phyloP scores from a whole-genome alignment of 495 filamentous ascomycete genomes.

The Penicillium dipodomyicola region DNA sequence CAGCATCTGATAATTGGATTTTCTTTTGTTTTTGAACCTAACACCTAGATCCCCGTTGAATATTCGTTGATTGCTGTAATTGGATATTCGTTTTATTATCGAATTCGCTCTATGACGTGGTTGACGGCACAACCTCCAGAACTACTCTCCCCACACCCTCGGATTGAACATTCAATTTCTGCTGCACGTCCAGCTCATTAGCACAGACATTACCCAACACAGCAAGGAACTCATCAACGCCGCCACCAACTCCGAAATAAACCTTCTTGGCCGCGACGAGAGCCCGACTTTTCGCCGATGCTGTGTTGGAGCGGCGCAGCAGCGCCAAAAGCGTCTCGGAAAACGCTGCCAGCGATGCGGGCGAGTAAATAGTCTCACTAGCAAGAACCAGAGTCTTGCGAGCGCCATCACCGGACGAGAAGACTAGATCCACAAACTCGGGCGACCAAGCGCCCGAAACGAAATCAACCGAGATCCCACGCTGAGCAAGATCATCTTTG shows the following conservation, averaged over 20 bases:
- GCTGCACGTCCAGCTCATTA: constrained; percentile 57
- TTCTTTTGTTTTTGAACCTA: constrained; percentile 27
- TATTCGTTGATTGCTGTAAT: not conserved
- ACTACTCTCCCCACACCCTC: constrained; percentile 50
- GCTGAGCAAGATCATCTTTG: constrained; percentile 50
- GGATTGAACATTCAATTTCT: constrained; percentile 56
- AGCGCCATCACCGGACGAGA: constrained; percentile 16
- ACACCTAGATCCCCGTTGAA: not conserved
- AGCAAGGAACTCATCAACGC: constrained; percentile 80
- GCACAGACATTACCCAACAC: constrained; percentile 56
- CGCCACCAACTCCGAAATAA: constrained; percentile 95
- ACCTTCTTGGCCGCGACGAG: constrained; percentile 89
- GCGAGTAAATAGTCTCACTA: constrained; percentile 95
- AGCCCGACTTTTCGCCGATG: constrained; percentile 50
- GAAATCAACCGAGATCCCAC: constrained; percentile 63
- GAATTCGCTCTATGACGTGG: not conserved
- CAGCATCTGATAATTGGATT: constrained; percentile 31
- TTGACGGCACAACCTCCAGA: constrained; percentile 36
- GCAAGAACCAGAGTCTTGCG: constrained; percentile 62
- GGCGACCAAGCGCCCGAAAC: constrained; percentile 82
- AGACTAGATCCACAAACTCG: constrained; percentile 61
- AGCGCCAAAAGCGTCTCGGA: constrained; percentile 66
- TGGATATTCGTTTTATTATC: not conserved
- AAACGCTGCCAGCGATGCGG: constrained; percentile 68
- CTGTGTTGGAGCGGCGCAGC: constrained; percentile 53